Evolutionary conservation across 176 grass and related monocot genomes (phyloP), one percentile per base, ranked within the genome.

Genomic region (Dactylis glomerata): DNA sequence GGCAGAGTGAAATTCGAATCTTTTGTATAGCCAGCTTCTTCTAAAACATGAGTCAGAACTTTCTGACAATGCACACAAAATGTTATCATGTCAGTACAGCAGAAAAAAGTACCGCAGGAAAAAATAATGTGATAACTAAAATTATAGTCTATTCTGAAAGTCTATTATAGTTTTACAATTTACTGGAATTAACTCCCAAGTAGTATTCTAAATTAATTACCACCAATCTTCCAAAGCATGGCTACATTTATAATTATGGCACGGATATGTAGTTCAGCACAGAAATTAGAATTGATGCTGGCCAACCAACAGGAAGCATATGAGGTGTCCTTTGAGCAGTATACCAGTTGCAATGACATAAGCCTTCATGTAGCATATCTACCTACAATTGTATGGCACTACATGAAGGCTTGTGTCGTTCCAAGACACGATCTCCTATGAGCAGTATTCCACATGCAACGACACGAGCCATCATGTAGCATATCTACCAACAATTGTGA

Each of bases 21-120:
- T 61, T 66, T 79, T 83, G 84, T 86, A 33, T 92, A 95, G 41
- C 92, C 87, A 81, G 85, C 89, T 98, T 98, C 91, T 90, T 95
- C 87, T 76, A 95, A 91, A 15, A 95, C 92, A 78, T 87, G 84
- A 15, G 27, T 84, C 65, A 95, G 34, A 73, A 98, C 95, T 87
- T 93, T 93, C 92, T 98, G 81, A 70, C 15, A 82, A 78, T 40
- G 50, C 38, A 58, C 20, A 80, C 31, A 5, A 88, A 31, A 50
- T 36, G 17, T 12, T 73, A 59, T 27, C 4, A 67, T 10, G 0
- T 65, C 38, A 86, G 63, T 15, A 74, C 44, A 84, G 22, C 41
- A 72, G 14, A 83, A 40, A 78, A 55, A 11, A 49, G 11, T 63
- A 76, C 34, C 28, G 19, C 4, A 6, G 26, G 40, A 3, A 10